Percentiles rank a stretch among this genome's conserved stretches.
Evolutionary conservation across 495 filamentous ascomycete genomes (phyloP).

Genomic region (Antarctomyces pellizariae): DNA sequence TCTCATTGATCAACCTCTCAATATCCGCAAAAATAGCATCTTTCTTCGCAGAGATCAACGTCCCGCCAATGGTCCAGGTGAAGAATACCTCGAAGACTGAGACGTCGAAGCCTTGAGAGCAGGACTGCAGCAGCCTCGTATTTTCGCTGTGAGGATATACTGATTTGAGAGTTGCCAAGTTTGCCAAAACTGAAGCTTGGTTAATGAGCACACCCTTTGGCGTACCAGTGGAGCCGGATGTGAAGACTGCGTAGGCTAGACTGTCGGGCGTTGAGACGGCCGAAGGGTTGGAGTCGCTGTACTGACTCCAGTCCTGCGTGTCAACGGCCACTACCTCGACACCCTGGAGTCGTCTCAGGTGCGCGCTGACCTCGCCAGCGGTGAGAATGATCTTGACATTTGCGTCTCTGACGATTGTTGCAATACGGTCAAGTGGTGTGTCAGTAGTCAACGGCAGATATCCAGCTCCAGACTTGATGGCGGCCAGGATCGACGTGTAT

Average conservation of each 20-base stretch:
- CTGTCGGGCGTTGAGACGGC: slow-evolving; percentile 12
- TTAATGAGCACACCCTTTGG: slow-evolving; percentile 53
- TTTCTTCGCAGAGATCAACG: slow-evolving; percentile 42
- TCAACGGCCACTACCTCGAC: slow-evolving; percentile 13
- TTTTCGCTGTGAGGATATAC: slow-evolving; percentile 28
- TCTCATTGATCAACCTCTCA: slow-evolving; percentile 27
- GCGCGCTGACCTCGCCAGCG: slow-evolving; percentile 6
- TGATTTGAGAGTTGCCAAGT: slow-evolving; percentile 31
- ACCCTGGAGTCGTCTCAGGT: slow-evolving; percentile 7
- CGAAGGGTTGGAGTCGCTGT: slow-evolving; percentile 14
- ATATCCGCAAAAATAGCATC: slow-evolving; percentile 41
- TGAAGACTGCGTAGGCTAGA: slow-evolving; percentile 18
- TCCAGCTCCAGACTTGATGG: slow-evolving; percentile 46
- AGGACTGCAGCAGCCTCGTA: slow-evolving; percentile 42
- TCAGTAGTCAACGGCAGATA: slow-evolving; percentile 47
- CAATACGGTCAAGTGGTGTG: slow-evolving; percentile 30
- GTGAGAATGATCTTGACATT: slow-evolving; percentile 17
- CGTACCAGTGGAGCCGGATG: slow-evolving; percentile 22
- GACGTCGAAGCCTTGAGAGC: slow-evolving; percentile 51
- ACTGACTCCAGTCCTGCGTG: slow-evolving; percentile 13
- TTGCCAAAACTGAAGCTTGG: slow-evolving; percentile 41
- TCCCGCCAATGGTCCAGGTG: slow-evolving; percentile 48
- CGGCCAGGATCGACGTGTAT: slow-evolving; percentile 46
- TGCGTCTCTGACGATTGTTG: slow-evolving; percentile 28
- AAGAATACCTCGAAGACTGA: slow-evolving; percentile 70